Conservation (phyloP, 2,329 filamentous ascomycete species). For the Monilinia vaccinii-corymbosi region DNA sequence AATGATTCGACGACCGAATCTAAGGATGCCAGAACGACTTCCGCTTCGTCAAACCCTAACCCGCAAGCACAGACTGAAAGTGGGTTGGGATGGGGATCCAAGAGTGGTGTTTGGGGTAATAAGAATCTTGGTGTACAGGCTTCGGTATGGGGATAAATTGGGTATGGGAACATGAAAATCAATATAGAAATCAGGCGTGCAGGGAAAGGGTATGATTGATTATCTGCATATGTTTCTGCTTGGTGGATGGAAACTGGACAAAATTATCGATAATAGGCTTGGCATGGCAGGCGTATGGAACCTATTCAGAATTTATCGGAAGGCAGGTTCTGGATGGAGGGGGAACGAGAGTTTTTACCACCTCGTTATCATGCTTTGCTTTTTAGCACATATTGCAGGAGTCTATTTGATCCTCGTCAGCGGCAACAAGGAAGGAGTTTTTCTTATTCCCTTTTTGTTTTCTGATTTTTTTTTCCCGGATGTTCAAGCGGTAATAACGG, state of each 20-base stretch:
- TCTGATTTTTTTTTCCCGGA: neutral
- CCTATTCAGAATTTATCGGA: conserved; percentile 6
- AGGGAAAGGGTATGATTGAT: conserved; percentile 6
- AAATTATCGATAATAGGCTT: conserved; percentile 11
- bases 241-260: conserved; percentile 3
- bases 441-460: neutral
- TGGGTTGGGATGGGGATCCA: conserved; percentile 65
- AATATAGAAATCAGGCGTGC: conserved; percentile 7
- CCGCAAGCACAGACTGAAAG: conserved; percentile 30
- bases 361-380: neutral
- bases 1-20: conserved; percentile 41
- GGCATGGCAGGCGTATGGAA: conserved; percentile 13
- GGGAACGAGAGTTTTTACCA: conserved; percentile 2
- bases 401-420: neutral
- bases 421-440: neutral
- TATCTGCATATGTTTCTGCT: conserved; percentile 8
- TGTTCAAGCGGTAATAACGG: conserved; percentile 5
- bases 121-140: conserved; percentile 81
- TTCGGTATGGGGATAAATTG: conserved; percentile 77
- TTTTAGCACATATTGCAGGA: conserved; percentile 6
- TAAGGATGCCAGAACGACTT: conserved; percentile 34
- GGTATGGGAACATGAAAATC: neutral
- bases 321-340: conserved; percentile 8
- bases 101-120: conserved; percentile 67
- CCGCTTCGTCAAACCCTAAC: conserved; percentile 50